phyloP scores from a whole-genome alignment of 306 rosid species.

The Malus domestica region ASM211411v1 NC_041800.1:19261733-19262232 shows the following conservation, averaged over 20 bases:
- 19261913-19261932: too few species aligned
- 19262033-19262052: too few species aligned
- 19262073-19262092: not conserved
- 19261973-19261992: too few species aligned
- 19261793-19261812: too few species aligned
- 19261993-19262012: too few species aligned
- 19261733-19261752: too few species aligned
- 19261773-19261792: rapidly evolving
- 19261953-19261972: too few species aligned
- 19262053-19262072: not conserved
- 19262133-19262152: too few species aligned
- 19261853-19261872: not conserved
- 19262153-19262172: not conserved
- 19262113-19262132: not conserved
- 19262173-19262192: not conserved
- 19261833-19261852: not conserved
- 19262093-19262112: not conserved
- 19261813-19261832: not conserved
- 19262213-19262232: not conserved
- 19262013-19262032: too few species aligned
- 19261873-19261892: rapidly evolving
- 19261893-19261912: too few species aligned
- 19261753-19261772: too few species aligned
- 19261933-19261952: too few species aligned
- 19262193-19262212: not conserved